Base-by-base conservation (phyloP, 2,329 filamentous ascomycete genomes). In the Hypoxylon sp. region DNA sequence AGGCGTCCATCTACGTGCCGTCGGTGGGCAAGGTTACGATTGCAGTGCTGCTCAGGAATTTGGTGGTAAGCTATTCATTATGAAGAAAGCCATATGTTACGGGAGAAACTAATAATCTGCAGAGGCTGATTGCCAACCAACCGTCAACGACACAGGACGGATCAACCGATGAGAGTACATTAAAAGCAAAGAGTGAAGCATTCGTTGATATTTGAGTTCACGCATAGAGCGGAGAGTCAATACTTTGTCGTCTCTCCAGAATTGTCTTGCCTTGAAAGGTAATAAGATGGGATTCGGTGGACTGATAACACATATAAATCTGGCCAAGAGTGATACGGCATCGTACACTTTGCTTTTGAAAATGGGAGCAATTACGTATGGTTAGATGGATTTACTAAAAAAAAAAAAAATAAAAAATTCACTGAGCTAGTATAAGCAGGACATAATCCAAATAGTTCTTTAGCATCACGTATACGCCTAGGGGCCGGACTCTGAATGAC, bases 11-110 rank as follows among this genome's bases (percentile, higher is more conserved):
- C 69, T 99, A 97, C 69, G 93, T 98, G 15, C 95, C 95, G 1
- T 95, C 94, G 0, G 96, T 97, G 66, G 95, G 95, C 68, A 99
- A 98, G 80, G 94, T 98, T 43, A 99, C 95, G 0, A 98, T 98
- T 73, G 91, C 94, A 13, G 88, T 97, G 27, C 78, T 99, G 56
- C 79, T 98, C 70, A 83, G 95, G 54, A 99, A 99, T 72, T 78
- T 98, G 29, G 82, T 98, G 71, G 91, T 95, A 78, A 78, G 88
- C 83, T 24, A 17, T 62, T 13, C 26, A n/a, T n/a, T 21, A 29
- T 13, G 1, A 4, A 33, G 18, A 9, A 15, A 8, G 10, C 7
- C 3, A 17, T 11, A 2, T 33, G n/a, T 42, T 9, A 26, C 20
- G 33, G 37, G 18, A 31, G 8, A 31, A 53, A 42, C 73, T 76